Evolutionary conservation across 306 rosid species (phyloP).

Genomic region (Begonia masoniana): DNA sequence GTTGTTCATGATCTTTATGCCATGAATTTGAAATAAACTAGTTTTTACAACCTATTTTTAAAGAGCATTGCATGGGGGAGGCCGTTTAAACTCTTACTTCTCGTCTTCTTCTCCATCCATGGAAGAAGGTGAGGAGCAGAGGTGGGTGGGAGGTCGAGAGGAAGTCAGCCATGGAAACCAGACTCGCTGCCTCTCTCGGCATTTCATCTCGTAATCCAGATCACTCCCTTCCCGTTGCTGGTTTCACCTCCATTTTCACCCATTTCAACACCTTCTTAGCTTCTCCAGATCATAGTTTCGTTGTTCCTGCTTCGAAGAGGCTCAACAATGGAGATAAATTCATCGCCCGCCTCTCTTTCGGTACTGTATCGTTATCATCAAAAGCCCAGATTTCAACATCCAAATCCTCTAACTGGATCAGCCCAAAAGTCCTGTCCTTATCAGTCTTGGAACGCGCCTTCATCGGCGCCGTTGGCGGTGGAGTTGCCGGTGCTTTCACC

Average conservation of each 20-base stretch:
- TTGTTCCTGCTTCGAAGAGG: constrained; percentile 1
- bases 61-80: no score
- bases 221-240: constrained; percentile 5
- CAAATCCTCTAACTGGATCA: constrained; percentile 14
- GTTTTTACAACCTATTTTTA: no score
- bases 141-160: no score
- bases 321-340: no score
- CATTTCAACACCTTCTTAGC: constrained; percentile 30
- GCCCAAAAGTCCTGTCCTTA: constrained; percentile 28
- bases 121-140: no score
- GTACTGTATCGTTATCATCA: constrained; percentile 28
- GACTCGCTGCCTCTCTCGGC: constrained; percentile 61
- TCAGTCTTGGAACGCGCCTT: constrained; percentile 67
- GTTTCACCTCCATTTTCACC: constrained; percentile 25
- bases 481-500: constrained; percentile 94
- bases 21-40: no score
- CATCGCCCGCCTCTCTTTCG: no score
- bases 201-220: constrained; percentile 30
- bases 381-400: constrained; percentile 11
- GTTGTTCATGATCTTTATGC: no score
- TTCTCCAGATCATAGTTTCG: constrained; percentile 13
- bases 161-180: constrained; percentile 38
- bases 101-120: no score
- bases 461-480: constrained; percentile 77
- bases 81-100: no score